Percentiles rank a stretch among this genome's conserved stretches.
Conservation (phyloP, 2,329 filamentous ascomycete species). For the Byssoonygena ceratinophila region DNA sequence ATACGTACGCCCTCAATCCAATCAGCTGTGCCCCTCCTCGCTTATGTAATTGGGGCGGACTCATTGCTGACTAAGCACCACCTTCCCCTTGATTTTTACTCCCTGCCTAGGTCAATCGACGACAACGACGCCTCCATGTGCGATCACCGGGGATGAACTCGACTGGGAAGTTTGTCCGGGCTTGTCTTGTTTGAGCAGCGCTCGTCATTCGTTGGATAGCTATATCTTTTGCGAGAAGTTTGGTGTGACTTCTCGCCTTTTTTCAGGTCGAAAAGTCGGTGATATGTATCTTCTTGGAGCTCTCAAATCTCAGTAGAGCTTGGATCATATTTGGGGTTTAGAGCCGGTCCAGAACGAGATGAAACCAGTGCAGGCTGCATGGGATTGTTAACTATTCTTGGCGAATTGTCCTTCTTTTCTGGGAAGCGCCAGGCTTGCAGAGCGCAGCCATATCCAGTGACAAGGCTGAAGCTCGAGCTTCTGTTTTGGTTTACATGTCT, state of each 20-base stretch:
- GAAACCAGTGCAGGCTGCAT: not conserved
- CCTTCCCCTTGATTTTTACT: not conserved
- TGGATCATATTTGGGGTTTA: not conserved
- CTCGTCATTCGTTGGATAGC: not conserved
- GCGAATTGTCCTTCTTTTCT: not conserved
- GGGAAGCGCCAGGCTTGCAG: not conserved
- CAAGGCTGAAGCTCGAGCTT: not conserved
- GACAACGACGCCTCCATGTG: too few species aligned
- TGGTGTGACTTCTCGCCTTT: not conserved
- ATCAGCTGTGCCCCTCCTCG: not conserved
- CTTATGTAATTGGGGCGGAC: not conserved
- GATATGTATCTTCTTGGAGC: not conserved
- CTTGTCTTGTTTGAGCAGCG: not conserved
- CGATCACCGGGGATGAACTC: not conserved
- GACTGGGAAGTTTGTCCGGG: not conserved
- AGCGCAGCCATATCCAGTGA: not conserved
- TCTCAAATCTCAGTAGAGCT: not conserved
- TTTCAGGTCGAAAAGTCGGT: not conserved
- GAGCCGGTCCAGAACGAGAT: not conserved
- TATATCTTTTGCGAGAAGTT: not conserved
- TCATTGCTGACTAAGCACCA: not conserved
- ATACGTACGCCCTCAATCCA: not conserved
- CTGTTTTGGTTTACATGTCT: not conserved
- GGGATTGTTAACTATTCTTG: not conserved
- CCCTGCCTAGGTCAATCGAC: not conserved